Base-by-base conservation (phyloP, 352 stramenopile species). In the Phytophthora pinifolia region DNA sequence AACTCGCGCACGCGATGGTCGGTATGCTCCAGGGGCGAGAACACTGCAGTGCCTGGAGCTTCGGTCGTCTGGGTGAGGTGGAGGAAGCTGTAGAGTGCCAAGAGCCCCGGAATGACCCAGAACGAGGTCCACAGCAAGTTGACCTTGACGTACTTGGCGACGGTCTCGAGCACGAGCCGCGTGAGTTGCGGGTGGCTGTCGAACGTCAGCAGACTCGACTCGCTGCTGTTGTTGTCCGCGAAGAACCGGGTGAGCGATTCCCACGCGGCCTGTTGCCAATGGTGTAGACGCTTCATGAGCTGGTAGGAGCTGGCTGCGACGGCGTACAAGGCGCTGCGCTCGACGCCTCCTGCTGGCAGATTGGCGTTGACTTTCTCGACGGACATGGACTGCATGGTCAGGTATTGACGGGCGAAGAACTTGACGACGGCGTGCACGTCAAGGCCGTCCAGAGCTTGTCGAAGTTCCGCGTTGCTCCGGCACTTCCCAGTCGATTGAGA, bases 91-190 rank as follows among this genome's bases (percentile, higher is more conserved):
- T 86, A 71, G 1, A 89, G 37, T 2, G 71, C 57, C 9, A 89
- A 52, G 10, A 86, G 27, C 6, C 74, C 79, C 1, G 76, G 48
- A 18, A 89, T 69, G 9, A 58, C 37, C 0, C 55, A 35, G 32
- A 77, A 79, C 6, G 74, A 87, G 1, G 72, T 75, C 74, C 79
- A 87, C 3, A 87, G 46, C 29, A 89, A 49, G 25, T 84, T 75
- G 33, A 86, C 49, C 36, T 87, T 86, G 33, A 87, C 72, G 30
- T 83, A 87, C 58, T 72, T 77, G 27, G 54, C 50, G 9, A 89
- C 54, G 1, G 72, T 75, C 29, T 71, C 60, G 34, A 89, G 74
- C n/a, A 87, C 59, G 10, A 87, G 57, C 1, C 54, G 49, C 4
- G 79, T 78, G 46, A 89, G 69, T 9, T 78, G 39, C 2, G 72